Percentiles rank a stretch among this genome's conserved stretches.
phyloP scores from a whole-genome alignment of 2,329 filamentous ascomycete species.

The Alternaria sp. region DNA sequence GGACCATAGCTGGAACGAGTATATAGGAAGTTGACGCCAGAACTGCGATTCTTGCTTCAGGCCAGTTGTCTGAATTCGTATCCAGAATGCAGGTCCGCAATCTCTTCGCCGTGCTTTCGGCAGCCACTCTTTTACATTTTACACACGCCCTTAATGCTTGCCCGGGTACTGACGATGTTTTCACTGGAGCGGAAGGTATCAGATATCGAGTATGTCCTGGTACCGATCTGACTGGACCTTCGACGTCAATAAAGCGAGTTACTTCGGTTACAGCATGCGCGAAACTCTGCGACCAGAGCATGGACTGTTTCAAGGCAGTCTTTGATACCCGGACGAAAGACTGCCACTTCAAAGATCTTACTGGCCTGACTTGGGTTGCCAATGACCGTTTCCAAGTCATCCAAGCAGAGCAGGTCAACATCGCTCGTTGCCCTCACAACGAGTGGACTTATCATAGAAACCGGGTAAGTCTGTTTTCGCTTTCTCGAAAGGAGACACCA shows the following conservation, averaged over 20 bases:
- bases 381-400: constrained; percentile 31
- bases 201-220: constrained; percentile 32
- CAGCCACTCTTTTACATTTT: constrained; percentile 26
- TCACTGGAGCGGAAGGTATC: constrained; percentile 28
- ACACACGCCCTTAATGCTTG: constrained; percentile 31
- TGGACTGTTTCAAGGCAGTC: constrained; percentile 39
- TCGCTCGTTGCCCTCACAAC: constrained; percentile 32
- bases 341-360: constrained; percentile 35
- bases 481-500: background rate
- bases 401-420: constrained; percentile 35
- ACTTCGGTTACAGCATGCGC: constrained; percentile 32
- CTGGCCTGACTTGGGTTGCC: constrained; percentile 29
- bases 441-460: constrained; percentile 29
- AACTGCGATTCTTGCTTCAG: background rate
- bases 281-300: constrained; percentile 26
- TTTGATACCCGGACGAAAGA: constrained; percentile 29
- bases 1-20: constrained; percentile 6
- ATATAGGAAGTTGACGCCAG: constrained; percentile 10
- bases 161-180: constrained; percentile 28
- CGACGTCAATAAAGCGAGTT: constrained; percentile 22
- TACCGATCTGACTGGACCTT: constrained; percentile 29
- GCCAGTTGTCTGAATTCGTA: constrained; percentile 12
- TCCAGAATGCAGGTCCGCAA: constrained; percentile 26
- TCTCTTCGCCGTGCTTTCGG: constrained; percentile 21
- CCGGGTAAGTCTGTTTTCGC: constrained; percentile 19